Percentiles rank a stretch among this genome's conserved stretches.
Evolutionary conservation across 169 alveolate species (phyloP).

Genomic region (Plasmodium falciparum): DNA sequence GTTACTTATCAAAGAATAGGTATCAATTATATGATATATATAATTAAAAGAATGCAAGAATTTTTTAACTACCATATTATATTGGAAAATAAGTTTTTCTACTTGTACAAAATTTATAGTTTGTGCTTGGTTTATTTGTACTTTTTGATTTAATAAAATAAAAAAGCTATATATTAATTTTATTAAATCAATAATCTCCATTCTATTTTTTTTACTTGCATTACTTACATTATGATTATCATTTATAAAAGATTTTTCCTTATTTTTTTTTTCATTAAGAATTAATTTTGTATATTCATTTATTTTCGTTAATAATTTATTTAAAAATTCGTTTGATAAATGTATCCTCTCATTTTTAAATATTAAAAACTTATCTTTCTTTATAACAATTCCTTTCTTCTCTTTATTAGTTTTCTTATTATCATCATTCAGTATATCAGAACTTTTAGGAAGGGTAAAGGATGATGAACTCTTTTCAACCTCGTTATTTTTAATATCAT

Average conservation of each 20-base stretch:
- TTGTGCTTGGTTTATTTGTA: constrained; percentile 14
- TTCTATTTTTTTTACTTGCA: constrained; percentile 25
- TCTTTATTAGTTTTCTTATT: background rate
- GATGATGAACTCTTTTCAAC: background rate
- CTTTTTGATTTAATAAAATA: constrained; percentile 49
- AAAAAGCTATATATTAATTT: constrained; percentile 63
- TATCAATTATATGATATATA: constrained; percentile 44
- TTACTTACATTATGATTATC: constrained; percentile 13
- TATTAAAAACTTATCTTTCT: constrained; percentile 23
- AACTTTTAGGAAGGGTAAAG: too few species aligned
- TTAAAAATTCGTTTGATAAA: constrained; percentile 47
- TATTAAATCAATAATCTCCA: constrained; percentile 54
- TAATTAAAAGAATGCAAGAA: constrained; percentile 24
- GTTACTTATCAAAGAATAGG: constrained; percentile 55
- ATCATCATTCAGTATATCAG: too few species aligned
- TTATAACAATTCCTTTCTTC: background rate
- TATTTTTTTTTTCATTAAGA: constrained; percentile 11
- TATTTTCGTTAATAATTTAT: constrained; percentile 33
- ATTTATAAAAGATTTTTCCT: constrained; percentile 3
- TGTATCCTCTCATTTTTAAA: constrained; percentile 41
- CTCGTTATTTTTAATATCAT: background rate
- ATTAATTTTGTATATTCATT: constrained; percentile 21
- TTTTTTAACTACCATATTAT: constrained; percentile 40
- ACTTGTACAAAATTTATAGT: constrained; percentile 1
- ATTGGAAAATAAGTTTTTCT: constrained; percentile 28